These are phyloP conservation scores for Gamsiella multidivaricata DNA, from an alignment of 192 early-diverging fungal species.

Conservation along the genomic window DNA sequence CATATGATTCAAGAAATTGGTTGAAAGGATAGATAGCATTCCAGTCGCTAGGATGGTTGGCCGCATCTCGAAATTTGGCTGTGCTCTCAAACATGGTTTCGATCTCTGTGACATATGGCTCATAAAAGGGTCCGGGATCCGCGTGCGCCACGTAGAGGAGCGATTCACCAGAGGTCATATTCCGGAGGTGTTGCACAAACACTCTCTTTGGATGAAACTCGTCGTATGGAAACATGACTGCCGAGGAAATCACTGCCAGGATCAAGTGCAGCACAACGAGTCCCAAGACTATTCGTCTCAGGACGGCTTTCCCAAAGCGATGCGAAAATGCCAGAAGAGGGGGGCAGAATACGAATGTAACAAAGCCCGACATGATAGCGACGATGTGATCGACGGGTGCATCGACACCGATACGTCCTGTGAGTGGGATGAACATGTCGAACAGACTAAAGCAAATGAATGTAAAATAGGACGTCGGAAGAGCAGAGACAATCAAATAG, in stretches of 20 bases:
- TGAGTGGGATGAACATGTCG: slow-evolving; percentile 72
- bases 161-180: slow-evolving; percentile 68
- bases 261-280: slow-evolving; percentile 46
- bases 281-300: slow-evolving; percentile 34
- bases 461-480: slow-evolving; percentile 45
- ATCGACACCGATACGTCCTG: slow-evolving; percentile 70
- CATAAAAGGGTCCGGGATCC: slow-evolving; percentile 62
- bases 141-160: slow-evolving; percentile 66
- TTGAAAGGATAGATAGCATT: slow-evolving; percentile 70
- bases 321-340: slow-evolving; percentile 62
- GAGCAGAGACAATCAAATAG: slow-evolving; percentile 36
- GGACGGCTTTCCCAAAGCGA: slow-evolving; percentile 48
- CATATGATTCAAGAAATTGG: slow-evolving; percentile 63
- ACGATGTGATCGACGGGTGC: slow-evolving; percentile 71
- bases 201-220: slow-evolving; percentile 70
- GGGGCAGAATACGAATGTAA: slow-evolving; percentile 51
- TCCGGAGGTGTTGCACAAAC: slow-evolving; percentile 71
- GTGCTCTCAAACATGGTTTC: slow-evolving; percentile 52
- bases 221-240: slow-evolving; percentile 60
- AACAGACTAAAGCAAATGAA: slow-evolving; percentile 51
- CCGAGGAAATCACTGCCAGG: slow-evolving; percentile 20
- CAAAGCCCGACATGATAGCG: slow-evolving; percentile 60
- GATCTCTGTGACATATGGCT: slow-evolving; percentile 53
- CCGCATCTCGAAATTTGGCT: slow-evolving; percentile 32
- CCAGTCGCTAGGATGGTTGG: slow-evolving; percentile 61